Evolutionary conservation across 2,329 filamentous ascomycete genomes (phyloP).

Genomic region (Tolypocladium inflatum): DNA sequence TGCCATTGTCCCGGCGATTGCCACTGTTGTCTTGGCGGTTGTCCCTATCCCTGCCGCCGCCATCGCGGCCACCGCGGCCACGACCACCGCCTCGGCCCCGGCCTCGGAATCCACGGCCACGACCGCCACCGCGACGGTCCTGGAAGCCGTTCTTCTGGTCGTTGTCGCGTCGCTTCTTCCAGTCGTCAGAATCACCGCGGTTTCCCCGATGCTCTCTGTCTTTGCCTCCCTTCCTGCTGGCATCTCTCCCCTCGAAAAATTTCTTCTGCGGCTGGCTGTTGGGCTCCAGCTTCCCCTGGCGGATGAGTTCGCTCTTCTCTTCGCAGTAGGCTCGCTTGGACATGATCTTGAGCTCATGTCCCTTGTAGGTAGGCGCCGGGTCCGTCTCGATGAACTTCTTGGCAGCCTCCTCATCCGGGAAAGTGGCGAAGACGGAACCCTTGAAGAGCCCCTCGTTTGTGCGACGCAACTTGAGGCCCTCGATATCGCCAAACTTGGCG

Average conservation of each 20-base stretch:
- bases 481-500: slow-evolving; percentile 66
- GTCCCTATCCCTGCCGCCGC: slow-evolving; percentile 22
- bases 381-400: slow-evolving; percentile 73
- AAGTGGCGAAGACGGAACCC: slow-evolving; percentile 93
- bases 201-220: slow-evolving; percentile 26
- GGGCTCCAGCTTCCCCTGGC: slow-evolving; percentile 58
- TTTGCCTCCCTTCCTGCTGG: slow-evolving; percentile 19
- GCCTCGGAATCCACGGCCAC: slow-evolving; percentile 29
- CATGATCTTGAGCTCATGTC: slow-evolving; percentile 69
- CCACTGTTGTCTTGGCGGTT: slow-evolving; percentile 10
- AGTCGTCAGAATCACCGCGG: slow-evolving; percentile 41
- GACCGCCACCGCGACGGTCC: slow-evolving; percentile 33
- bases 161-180: slow-evolving; percentile 54
- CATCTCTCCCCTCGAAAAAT: slow-evolving; percentile 41
- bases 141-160: slow-evolving; percentile 53
- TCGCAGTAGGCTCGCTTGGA: slow-evolving; percentile 80
- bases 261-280: slow-evolving; percentile 30
- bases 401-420: slow-evolving; percentile 67
- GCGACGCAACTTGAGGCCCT: slow-evolving; percentile 80
- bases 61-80: slow-evolving; percentile 24
- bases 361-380: slow-evolving; percentile 77
- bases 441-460: slow-evolving; percentile 70
- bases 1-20: slow-evolving; percentile 17
- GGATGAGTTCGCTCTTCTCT: slow-evolving; percentile 65
- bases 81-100: slow-evolving; percentile 31